Evolutionary conservation across 768 basidiomycete species (phyloP), one percentile per base, ranked within the genome.

Genomic region (Melanogaster broomeanus): DNA sequence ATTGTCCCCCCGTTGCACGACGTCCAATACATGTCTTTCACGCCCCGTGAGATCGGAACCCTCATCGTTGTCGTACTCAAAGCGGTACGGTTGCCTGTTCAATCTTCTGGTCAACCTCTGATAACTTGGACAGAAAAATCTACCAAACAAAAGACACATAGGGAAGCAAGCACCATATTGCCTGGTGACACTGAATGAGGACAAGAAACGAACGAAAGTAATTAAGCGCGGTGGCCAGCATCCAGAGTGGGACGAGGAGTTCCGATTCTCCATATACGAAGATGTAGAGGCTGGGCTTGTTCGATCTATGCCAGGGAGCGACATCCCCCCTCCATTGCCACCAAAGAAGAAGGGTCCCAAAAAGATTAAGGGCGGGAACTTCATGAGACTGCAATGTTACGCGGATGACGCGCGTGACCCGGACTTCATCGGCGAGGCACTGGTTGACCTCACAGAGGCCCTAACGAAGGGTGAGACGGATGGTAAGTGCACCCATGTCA

Each of bases 161-260:
- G 91, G 91, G 58, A 99, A 99, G 73, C 97, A 98, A 70, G 94
- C 98, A 68, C 97, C 97, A 0, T 99, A 96, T 70, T 97, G 93
- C 60, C 73, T 84, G 21, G 80, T 96, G 22, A 75, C 78, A 4
- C 74, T 94, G 46, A 88, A 91, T 64, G 84, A 85, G 44, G 87
- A 94, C 69, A 94, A 86, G 63, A 83, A 86, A 52, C 80, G 90
- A 45, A 98, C 96, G 5, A 92, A 88, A 68, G 85, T 93, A n/a
- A 88, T 98, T 68, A 95, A 91, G 67, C 87, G 93, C 27, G 97
- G 97, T 44, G 97, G 97, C 16, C 97, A 99, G 68, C 94, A 97
- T 69, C 97, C 97, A 6, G 93, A 93, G 72, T 99, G 97, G 95
- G 97, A 99, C 66, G 94, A 97, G 62, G 97, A 99, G 72, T 77